Evolutionary conservation across 768 basidiomycete genomes (phyloP).

Genomic region (Melanogaster broomeanus): DNA sequence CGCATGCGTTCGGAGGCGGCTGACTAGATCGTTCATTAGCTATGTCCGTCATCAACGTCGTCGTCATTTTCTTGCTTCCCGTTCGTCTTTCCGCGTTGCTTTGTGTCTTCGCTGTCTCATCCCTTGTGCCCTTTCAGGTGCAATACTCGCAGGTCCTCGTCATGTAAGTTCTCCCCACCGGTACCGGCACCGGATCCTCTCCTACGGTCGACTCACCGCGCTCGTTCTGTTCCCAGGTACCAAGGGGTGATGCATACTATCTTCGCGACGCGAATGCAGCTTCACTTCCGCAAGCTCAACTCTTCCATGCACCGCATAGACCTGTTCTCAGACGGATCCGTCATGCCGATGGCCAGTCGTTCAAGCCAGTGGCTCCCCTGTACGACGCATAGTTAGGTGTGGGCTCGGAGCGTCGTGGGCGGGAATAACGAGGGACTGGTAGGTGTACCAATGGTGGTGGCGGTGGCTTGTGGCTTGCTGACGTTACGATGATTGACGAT

Average conservation of each 20-base stretch:
- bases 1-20: not conserved
- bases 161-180: not conserved
- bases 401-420: too few relatives aligned
- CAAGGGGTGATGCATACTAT: conserved; percentile 4
- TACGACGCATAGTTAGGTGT: too few relatives aligned
- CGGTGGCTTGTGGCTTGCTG: too few relatives aligned
- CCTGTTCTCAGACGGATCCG: not conserved
- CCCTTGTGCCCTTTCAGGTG: not conserved
- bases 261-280: conserved; percentile 2
- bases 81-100: not conserved
- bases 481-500: too few relatives aligned
- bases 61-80: not conserved
- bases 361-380: too few relatives aligned
- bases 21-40: not conserved
- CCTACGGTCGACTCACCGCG: too few relatives aligned
- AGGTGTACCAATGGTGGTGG: too few relatives aligned
- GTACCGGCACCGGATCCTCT: too few relatives aligned
- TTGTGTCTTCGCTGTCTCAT: not conserved
- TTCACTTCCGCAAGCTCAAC: not conserved
- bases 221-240: not conserved
- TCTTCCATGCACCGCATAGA: not conserved
- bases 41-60: not conserved
- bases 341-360: not conserved
- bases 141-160: not conserved
- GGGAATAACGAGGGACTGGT: too few relatives aligned